A percentile compares a stretch with the other conserved stretches of the same genome.
Conservation (phyloP, 768 basidiomycete species). For the Polyporus arcularius region DNA sequence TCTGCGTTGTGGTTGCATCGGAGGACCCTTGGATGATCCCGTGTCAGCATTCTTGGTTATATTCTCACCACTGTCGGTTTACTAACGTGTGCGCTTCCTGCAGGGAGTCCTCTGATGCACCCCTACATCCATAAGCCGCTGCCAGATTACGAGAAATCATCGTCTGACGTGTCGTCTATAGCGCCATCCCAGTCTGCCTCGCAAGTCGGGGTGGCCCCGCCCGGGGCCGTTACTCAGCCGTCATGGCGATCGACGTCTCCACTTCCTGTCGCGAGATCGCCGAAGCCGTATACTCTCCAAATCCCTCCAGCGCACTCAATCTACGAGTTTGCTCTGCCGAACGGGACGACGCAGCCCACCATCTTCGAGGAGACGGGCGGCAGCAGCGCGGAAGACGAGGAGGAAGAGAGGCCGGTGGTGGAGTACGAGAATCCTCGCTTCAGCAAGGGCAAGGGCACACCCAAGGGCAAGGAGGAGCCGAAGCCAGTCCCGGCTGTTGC, state of each 20-base stretch:
- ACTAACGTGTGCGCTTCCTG: not conserved
- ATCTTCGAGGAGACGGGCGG: constrained; percentile 28
- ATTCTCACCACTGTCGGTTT: not conserved
- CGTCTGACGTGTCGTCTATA: constrained; percentile 63
- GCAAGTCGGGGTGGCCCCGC: constrained; percentile 41
- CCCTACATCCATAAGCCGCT: constrained; percentile 26
- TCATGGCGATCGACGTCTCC: constrained; percentile 21
- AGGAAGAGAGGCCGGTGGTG: constrained; percentile 37
- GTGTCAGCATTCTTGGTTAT: not conserved
- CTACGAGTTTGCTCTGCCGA: constrained; percentile 36
- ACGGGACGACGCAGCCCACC: constrained; percentile 15
- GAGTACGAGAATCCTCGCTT: constrained; percentile 63
- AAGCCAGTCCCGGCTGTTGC: not conserved
- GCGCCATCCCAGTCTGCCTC: constrained; percentile 80
- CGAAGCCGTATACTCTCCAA: constrained; percentile 28
- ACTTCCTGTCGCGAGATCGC: constrained; percentile 13
- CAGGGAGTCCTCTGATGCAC: constrained; percentile 11
- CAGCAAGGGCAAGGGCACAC: constrained; percentile 17
- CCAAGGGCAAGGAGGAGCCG: not conserved
- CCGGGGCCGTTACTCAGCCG: not conserved
- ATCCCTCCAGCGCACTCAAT: constrained; percentile 60
- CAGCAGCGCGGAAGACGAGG: constrained; percentile 41
- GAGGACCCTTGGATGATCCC: constrained; percentile 3
- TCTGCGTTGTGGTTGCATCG: constrained; percentile 1
- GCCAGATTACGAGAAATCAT: constrained; percentile 21